Evolutionary conservation across 352 stramenopile genomes (phyloP).

Genomic region (Aphanomyces euteiches): DNA sequence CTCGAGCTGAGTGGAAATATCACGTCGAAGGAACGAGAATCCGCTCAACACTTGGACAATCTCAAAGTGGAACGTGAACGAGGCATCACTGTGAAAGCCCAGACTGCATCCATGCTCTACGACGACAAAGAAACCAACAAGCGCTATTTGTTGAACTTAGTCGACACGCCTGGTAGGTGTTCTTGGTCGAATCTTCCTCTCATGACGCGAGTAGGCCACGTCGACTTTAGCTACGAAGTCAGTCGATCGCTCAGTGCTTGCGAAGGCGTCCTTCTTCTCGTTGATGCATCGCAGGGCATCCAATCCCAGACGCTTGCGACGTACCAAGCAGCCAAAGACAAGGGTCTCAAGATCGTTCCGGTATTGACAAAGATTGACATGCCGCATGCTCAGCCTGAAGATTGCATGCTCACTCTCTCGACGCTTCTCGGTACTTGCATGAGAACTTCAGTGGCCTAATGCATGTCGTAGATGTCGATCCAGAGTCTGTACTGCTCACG

Average conservation of each 20-base stretch:
- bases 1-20: conserved; percentile 89
- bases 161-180: conserved; percentile 87
- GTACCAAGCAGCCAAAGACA: conserved; percentile 94
- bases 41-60: conserved; percentile 88
- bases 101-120: conserved; percentile 96
- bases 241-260: conserved; percentile 93
- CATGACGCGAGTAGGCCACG: conserved; percentile 69
- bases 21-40: conserved; percentile 75
- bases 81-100: conserved; percentile 98
- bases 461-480: conserved; percentile 71
- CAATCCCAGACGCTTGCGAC: conserved; percentile 98
- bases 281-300: conserved; percentile 97
- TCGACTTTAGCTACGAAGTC: conserved; percentile 99
- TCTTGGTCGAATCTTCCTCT: not conserved
- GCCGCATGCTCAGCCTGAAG: conserved; percentile 91
- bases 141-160: conserved; percentile 95
- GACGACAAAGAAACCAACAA: conserved; percentile 43
- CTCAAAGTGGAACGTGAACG: conserved; percentile 95
- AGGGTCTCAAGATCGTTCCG: conserved; percentile 93
- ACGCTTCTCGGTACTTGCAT: conserved; percentile 41
- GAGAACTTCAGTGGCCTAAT: too few species aligned
- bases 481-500: conserved; percentile 93
- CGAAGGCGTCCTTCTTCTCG: conserved; percentile 96
- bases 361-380: conserved; percentile 99
- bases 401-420: conserved; percentile 74